These are phyloP conservation scores for Mortierella sp. DNA, from an alignment of 371 early-diverging fungal genomes.

Conservation along the genomic window DNA sequence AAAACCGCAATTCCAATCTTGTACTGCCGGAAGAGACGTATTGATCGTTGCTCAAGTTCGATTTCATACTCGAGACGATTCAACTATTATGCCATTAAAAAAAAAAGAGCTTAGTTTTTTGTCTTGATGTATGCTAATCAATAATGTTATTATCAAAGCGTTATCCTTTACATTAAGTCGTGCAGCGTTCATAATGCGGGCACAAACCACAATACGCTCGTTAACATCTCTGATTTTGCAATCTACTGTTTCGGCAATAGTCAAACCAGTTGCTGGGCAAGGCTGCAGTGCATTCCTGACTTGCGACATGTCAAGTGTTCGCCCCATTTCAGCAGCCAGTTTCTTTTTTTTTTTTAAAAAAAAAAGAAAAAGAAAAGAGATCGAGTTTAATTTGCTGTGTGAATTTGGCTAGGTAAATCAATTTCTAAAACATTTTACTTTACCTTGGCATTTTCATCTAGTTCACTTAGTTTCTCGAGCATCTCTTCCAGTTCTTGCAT, in stretches of 20 bases:
- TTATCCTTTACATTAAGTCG: constrained; percentile 32
- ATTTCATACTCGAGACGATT: constrained; percentile 49
- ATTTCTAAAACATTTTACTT: not conserved
- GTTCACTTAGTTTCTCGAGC: constrained; percentile 15
- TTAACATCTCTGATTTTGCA: constrained; percentile 40
- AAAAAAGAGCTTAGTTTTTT: not conserved
- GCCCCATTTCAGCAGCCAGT: not conserved
- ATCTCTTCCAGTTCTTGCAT: constrained; percentile 17
- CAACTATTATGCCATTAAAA: constrained; percentile 18
- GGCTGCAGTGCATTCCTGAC: constrained; percentile 29
- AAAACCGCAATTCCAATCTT: constrained; percentile 40
- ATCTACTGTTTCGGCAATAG: constrained; percentile 37
- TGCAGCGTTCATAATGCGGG: constrained; percentile 39
- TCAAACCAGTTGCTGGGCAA: constrained; percentile 21
- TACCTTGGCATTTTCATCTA: constrained; percentile 35
- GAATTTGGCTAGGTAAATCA: constrained; percentile 1
- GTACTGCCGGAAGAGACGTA: constrained; percentile 40
- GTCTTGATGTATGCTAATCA: not conserved
- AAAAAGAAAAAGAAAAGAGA: constrained; percentile 1
- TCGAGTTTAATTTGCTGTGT: not conserved
- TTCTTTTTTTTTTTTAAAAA: not conserved
- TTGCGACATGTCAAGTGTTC: constrained; percentile 20
- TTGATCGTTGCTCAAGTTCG: constrained; percentile 48
- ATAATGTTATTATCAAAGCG: not conserved
- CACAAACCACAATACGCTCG: constrained; percentile 41